These are phyloP conservation scores for Aspergillus baeticus DNA, from an alignment of 495 filamentous ascomycete species.

Conservation along the genomic window DNA sequence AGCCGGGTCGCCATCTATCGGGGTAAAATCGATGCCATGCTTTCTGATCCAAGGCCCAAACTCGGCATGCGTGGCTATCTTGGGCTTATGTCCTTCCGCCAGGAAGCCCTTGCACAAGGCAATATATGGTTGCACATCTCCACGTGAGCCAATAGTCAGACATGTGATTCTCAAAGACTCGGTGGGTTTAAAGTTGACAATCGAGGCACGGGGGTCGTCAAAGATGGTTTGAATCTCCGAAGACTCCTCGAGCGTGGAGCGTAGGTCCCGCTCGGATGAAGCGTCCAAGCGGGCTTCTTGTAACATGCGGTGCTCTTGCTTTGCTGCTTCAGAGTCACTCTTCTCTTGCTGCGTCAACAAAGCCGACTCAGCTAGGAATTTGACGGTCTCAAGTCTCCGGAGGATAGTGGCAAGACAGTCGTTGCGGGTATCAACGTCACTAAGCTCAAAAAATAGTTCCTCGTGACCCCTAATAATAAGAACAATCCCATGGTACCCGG, in stretches of 20 bases:
- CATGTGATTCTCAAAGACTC: slow-evolving; percentile 86
- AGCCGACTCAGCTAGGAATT: slow-evolving; percentile 70
- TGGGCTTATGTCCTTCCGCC: slow-evolving; percentile 80
- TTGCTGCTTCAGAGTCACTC: slow-evolving; percentile 72
- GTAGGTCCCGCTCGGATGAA: slow-evolving; percentile 56
- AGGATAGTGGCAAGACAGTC: slow-evolving; percentile 84
- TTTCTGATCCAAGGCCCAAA: slow-evolving; percentile 85
- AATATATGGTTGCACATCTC: slow-evolving; percentile 97
- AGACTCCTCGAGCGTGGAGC: slow-evolving; percentile 35
- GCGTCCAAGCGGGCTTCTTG: slow-evolving; percentile 71
- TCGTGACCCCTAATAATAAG: slow-evolving; percentile 91
- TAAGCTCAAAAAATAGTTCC: slow-evolving; percentile 96
- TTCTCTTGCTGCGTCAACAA: slow-evolving; percentile 67
- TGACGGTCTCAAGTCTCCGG: slow-evolving; percentile 68
- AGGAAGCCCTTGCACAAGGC: slow-evolving; percentile 89
- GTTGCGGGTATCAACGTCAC: slow-evolving; percentile 70
- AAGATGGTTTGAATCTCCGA: slow-evolving; percentile 68
- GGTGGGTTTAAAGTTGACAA: slow-evolving; percentile 90
- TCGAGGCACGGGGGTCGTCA: slow-evolving; percentile 87
- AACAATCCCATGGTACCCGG: slow-evolving; percentile 89
- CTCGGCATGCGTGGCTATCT: slow-evolving; percentile 89
- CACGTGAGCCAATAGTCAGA: slow-evolving; percentile 91
- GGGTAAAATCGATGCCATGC: slow-evolving; percentile 89
- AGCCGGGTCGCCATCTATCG: slow-evolving; percentile 86
- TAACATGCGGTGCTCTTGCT: slow-evolving; percentile 77